Base-by-base conservation (phyloP, 768 basidiomycete genomes). In the Amanita molliuscula region DNA sequence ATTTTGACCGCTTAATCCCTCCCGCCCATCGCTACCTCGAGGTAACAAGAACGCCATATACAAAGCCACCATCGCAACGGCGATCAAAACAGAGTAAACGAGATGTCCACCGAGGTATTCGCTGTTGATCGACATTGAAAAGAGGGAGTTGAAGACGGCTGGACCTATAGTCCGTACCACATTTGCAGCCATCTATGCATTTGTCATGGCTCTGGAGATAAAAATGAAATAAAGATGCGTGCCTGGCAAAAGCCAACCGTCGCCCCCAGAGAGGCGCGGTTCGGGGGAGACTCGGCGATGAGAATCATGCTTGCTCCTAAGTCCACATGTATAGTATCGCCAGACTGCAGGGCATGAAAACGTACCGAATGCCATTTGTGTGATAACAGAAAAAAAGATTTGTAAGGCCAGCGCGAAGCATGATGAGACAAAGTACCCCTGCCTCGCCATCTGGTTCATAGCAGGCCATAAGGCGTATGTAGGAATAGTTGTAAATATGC, bases 81-180 rank as follows among this genome's bases (percentile, higher is more conserved):
- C n/a, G n/a, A 69, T 53, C 6, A 75, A 62, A 26, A 67, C 56
- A 52, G 65, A 67, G 54, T 85, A 82, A 4, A 82, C 81, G 18
- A 84, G 61, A 48, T 71, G 63, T 3, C 82, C 82, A 6, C 74
- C 75, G 40, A 81, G 61, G 49, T 76, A 69, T 33, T 72, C 61
- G 46, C 68, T 67, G 29, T 75, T 67, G 36, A 79, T 75, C 0
- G 83, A 83, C 26, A 85, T 58, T 23, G 85, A 81, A 66, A 81
- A 88, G 46, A 84, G 69, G 28, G 83, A 82, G 50, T 76, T 80
- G 2, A 80, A 69, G 1, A 69, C 56, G 11, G 76, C 75, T 2
- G 81, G 82, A 11, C 83, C 84, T 56, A 72, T 75, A 2, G 69
- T 67, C 46, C 69, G 62, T 61, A 64, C 65, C 13, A 71, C 44